Percentiles rank a stretch among this genome's conserved stretches.
These are phyloP conservation scores for Colletotrichum scovillei DNA, from an alignment of 2,329 filamentous ascomycete species.

Conservation along the genomic window DNA sequence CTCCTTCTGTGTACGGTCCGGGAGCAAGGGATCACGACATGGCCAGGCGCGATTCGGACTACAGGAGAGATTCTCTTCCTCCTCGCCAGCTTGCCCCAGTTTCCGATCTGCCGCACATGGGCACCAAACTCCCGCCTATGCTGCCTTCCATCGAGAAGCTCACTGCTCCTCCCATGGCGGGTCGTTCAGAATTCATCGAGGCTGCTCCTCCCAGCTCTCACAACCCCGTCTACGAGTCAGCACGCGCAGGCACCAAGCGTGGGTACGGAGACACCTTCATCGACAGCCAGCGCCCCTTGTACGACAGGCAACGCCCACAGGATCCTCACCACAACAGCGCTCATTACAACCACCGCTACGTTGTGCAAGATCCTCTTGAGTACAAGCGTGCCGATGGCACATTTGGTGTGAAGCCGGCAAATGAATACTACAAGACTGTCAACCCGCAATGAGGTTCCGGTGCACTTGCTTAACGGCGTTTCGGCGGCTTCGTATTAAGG, in stretches of 20 bases:
- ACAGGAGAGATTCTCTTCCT: slow-evolving; percentile 42
- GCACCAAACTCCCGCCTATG: slow-evolving; percentile 7
- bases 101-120: slow-evolving; percentile 47
- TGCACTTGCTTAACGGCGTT: slow-evolving; percentile 1
- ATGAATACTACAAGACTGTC: not conserved
- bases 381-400: slow-evolving; percentile 51
- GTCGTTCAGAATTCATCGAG: slow-evolving; percentile 28
- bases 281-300: slow-evolving; percentile 42
- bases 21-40: slow-evolving; percentile 12
- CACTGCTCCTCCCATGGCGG: not conserved
- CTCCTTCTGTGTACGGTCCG: slow-evolving; percentile 45
- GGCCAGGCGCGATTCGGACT: slow-evolving; percentile 13
- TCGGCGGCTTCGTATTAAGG: not conserved
- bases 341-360: not conserved
- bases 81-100: slow-evolving; percentile 41
- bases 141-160: slow-evolving; percentile 16
- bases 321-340: slow-evolving; percentile 43
- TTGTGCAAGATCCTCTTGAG: slow-evolving; percentile 20
- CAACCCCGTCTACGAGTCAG: not conserved
- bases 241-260: slow-evolving; percentile 35
- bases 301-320: slow-evolving; percentile 51
- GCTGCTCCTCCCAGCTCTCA: slow-evolving; percentile 8
- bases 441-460: not conserved
- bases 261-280: slow-evolving; percentile 31
- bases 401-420: slow-evolving; percentile 24